Evolutionary conservation across 352 stramenopile genomes (phyloP).

Genomic region (Phytopythium sindhum): DNA sequence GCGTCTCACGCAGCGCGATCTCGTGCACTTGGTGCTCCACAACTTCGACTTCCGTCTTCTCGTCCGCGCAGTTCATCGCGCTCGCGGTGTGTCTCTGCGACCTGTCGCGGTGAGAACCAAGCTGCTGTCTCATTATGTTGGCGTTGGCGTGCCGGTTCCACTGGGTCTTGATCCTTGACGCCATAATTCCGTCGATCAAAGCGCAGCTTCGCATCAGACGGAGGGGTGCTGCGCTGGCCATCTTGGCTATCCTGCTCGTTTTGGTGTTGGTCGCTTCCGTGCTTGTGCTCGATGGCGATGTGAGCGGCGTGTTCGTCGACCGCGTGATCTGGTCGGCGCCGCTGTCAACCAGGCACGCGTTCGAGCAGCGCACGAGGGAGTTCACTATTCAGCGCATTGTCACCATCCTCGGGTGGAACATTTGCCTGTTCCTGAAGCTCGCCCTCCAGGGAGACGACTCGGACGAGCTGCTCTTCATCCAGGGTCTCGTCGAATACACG

Average conservation of each 20-base stretch:
- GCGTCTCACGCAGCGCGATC: slow-evolving; percentile 14
- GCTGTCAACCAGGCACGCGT: slow-evolving; percentile 13
- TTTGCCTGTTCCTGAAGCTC: slow-evolving; percentile 17
- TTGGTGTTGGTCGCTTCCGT: slow-evolving; percentile 3
- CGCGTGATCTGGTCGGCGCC: slow-evolving; percentile 15
- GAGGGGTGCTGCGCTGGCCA: slow-evolving; percentile 8
- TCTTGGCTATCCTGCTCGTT: slow-evolving; percentile 13
- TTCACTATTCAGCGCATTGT: slow-evolving; percentile 18
- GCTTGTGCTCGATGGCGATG: slow-evolving; percentile 8
- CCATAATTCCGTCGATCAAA: slow-evolving; percentile 30
- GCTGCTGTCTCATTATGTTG: slow-evolving; percentile 25
- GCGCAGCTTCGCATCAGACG: slow-evolving; percentile 10
- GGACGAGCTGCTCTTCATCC: slow-evolving; percentile 21
- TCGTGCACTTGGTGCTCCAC: slow-evolving; percentile 14
- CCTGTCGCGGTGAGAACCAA: slow-evolving; percentile 27
- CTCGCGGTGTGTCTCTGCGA: slow-evolving; percentile 26
- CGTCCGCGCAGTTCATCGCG: slow-evolving; percentile 12
- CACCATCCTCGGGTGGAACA: slow-evolving; percentile 22
- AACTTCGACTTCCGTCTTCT: slow-evolving; percentile 27
- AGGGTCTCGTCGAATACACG: slow-evolving; percentile 18
- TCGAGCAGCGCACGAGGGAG: slow-evolving; percentile 13
- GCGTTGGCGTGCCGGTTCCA: slow-evolving; percentile 52
- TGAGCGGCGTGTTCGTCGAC: not conserved
- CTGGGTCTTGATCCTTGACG: slow-evolving; percentile 41
- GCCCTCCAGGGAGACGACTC: slow-evolving; percentile 3